Base-by-base conservation (phyloP, 2,329 filamentous ascomycete genomes). In the Beauveria sp. region DNA sequence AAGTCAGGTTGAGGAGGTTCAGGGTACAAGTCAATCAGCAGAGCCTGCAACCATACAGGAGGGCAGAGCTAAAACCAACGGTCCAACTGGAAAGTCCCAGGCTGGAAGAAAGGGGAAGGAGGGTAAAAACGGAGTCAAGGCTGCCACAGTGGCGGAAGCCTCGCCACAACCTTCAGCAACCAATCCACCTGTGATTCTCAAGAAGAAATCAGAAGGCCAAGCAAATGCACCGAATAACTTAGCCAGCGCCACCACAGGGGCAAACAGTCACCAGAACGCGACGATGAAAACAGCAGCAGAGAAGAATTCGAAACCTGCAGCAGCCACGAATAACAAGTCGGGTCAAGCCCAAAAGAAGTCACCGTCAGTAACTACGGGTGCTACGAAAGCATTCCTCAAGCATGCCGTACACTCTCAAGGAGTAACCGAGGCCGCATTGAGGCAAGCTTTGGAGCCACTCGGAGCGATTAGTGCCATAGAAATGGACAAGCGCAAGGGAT, bases 401-500 rank as follows among this genome's bases (percentile, higher is more conserved):
- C 88, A 92, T 67, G 89, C 88, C 56, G 96, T 96, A 70, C 85
- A 91, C 12, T 94, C 92, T 0, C 93, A 97, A 70, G 93, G 93
- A 16, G 90, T 97, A 52, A 97, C 91, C 0, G 93, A 97, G 70
- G 77, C 87, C 0, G 75, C 92, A 0, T 84, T 97, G 2, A 86
- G 88, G 67, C 83, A 88, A 66, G 86, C 89, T 1, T 85, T 97
- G 70, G 81, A 86, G 50, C 74, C 77, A 0, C 96, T 91, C 67
- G 93, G 93, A 2, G 73, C 83, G 1, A 84, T 97, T 51, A 84
- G 84, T 0, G 88, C 85, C 65, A 90, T 96, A 20, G 93, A 97
- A 68, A 93, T 97, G 59, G 93, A 97, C 71, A 92, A 92, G 73
- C 89, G 92, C 69, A 97, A 97, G 73, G 92, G 92, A 0, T 96